Conservation (phyloP, 163 green algal genomes). For the Chlorella variabilis region DNA sequence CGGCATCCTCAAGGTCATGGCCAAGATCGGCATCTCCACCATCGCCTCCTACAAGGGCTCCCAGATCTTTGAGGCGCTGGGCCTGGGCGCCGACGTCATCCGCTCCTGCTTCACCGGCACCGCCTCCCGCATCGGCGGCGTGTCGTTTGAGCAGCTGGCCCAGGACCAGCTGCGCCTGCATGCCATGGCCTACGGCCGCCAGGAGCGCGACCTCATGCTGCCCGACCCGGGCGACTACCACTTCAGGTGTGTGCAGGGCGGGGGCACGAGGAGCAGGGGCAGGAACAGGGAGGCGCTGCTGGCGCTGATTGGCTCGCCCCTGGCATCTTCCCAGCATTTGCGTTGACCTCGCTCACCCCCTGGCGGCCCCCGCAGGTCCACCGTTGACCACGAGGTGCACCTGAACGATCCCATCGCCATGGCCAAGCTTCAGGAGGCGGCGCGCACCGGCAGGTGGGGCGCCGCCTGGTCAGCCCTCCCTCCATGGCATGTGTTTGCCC, state of each 20-base stretch:
- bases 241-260: constrained; percentile 29
- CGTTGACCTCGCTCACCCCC: no score
- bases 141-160: constrained; percentile 59
- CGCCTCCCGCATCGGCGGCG: constrained; percentile 80
- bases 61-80: constrained; percentile 97
- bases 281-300: background rate
- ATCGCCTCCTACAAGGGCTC: constrained; percentile 93
- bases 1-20: constrained; percentile 92
- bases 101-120: constrained; percentile 86
- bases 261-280: no score
- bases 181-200: constrained; percentile 66
- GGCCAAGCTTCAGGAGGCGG: constrained; percentile 84
- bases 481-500: no score
- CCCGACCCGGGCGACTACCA: constrained; percentile 47
- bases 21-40: constrained; percentile 98
- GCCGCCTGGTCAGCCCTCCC: no score
- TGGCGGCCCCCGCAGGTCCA: constrained; percentile 41
- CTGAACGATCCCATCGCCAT: constrained; percentile 95
- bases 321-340: background rate
- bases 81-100: constrained; percentile 79
- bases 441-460: constrained; percentile 43
- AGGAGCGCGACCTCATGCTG: constrained; percentile 36
- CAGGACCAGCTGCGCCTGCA: constrained; percentile 84
- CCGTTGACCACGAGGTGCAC: constrained; percentile 79
- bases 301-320: no score